Evolutionary conservation across 129 eudicot genomes (phyloP).

Genomic region (Kitagawia praeruptora): DNA sequence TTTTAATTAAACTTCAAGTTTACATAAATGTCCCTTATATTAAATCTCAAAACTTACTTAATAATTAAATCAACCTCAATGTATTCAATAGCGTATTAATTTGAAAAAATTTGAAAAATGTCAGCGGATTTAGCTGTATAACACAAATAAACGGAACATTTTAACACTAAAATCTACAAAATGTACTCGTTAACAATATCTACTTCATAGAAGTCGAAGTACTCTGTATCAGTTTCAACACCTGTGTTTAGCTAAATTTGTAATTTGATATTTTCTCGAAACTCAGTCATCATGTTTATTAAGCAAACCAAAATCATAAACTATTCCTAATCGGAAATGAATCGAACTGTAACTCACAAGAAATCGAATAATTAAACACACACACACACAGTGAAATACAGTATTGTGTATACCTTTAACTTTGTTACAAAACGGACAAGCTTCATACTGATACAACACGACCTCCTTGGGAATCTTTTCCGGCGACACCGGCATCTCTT

Average conservation of each 20-base stretch:
- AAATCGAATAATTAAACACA: neutral
- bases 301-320: neutral
- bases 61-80: neutral
- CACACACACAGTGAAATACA: neutral
- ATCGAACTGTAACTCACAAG: neutral
- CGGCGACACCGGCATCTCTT: constrained; percentile 25
- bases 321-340: neutral
- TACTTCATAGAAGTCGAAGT: neutral
- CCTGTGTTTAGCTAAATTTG: neutral
- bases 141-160: neutral
- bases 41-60: no score
- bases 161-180: neutral
- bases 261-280: neutral
- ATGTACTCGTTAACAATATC: neutral
- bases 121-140: no score
- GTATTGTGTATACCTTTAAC: constrained; percentile 40
- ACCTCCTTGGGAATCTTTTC: constrained; percentile 41
- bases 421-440: constrained; percentile 72
- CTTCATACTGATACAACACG: constrained; percentile 57
- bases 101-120: no score
- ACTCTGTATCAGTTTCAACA: neutral
- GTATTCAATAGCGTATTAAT: neutral
- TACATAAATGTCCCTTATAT: no score
- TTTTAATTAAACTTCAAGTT: neutral
- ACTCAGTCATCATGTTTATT: neutral